Base-by-base conservation (phyloP, 306 rosid genomes). In the Fragaria ananassa region DNA sequence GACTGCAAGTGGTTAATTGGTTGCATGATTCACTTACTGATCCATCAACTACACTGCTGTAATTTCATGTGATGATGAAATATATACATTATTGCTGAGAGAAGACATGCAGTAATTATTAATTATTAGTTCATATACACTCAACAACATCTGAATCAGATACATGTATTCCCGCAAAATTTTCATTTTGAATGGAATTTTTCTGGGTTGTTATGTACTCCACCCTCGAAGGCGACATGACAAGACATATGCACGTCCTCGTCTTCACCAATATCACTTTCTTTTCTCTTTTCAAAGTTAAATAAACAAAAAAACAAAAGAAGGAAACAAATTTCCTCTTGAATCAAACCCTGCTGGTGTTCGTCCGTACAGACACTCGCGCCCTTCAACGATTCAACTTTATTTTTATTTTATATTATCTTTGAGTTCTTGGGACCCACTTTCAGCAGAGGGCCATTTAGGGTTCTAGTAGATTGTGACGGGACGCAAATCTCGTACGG, bases 401-500 rank as follows among this genome's bases (percentile, higher is more conserved):
- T 5, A 17, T 51, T 18, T 18, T 6, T 54, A n/a, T 56, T 21
- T 11, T 45, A 9, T 11, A 9, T 42, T 42, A 41, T 41, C 44
- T 41, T 37, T 54, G 56, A 56, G 45, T n/a, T 0, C 35, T 68
- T 6, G 19, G 49, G 70, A n/a, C 66, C 74, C 73, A 15, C 1
- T 0, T 41, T 60, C 37, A 27, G 34, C 63, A 10, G 18, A n/a
- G 2, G 44, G 72, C 39, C 50, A n/a, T 4, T 10, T n/a, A 31
- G 35, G 35, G 35, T 31, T 31, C 35, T 31, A 3, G 35, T 31
- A 31, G 35, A 31, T 31, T 31, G 35, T 31, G 35, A 31, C 82
- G 45, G 27, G 47, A 72, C 78, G 14, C n/a, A 11, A 12, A 34
- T 46, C 58, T 68, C 27, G 81, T 77, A 69, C 51, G 51, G 57